phyloP scores from a whole-genome alignment of 108 stramenopile genomes.

The Skeletonema menzelii region DNA sequence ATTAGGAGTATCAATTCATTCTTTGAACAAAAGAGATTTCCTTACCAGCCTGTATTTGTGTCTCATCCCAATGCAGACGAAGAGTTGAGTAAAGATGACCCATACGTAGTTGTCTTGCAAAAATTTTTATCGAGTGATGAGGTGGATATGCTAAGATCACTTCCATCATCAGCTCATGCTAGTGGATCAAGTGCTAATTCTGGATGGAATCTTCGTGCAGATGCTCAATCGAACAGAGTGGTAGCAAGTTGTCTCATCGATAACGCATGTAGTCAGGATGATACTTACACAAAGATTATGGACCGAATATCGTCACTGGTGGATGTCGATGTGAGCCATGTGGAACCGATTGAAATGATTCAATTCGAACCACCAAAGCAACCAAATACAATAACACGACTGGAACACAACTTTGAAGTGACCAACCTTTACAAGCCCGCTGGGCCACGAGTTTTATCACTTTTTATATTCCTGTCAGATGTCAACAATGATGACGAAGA shows the following conservation, averaged over 20 bases:
- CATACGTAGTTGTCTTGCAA: constrained; percentile 34
- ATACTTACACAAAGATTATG: constrained; percentile 32
- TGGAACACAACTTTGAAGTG: constrained; percentile 39
- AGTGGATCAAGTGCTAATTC: neutral
- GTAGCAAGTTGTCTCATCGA: neutral
- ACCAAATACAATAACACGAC: neutral
- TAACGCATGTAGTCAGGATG: constrained; percentile 15
- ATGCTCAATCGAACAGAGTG: constrained; percentile 12
- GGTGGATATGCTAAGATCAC: constrained; percentile 11
- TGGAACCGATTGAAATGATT: constrained; percentile 43
- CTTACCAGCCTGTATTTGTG: constrained; percentile 15
- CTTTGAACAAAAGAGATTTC: neutral
- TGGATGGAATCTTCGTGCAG: neutral
- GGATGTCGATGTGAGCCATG: constrained; percentile 14
- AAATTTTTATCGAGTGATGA: constrained; percentile 38
- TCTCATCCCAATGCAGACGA: constrained; percentile 11
- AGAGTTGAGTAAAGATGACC: constrained; percentile 19
- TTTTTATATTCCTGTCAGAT: constrained; percentile 44
- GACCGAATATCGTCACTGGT: constrained; percentile 31
- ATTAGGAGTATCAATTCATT: constrained; percentile 3
- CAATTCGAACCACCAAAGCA: neutral
- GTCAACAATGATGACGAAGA: neutral
- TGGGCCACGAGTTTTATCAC: constrained; percentile 46
- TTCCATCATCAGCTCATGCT: constrained; percentile 18
- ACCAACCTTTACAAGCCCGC: constrained; percentile 46